These are phyloP conservation scores for Fragilariopsis cylindrus DNA, from an alignment of 108 stramenopile genomes.

Conservation along the genomic window DNA sequence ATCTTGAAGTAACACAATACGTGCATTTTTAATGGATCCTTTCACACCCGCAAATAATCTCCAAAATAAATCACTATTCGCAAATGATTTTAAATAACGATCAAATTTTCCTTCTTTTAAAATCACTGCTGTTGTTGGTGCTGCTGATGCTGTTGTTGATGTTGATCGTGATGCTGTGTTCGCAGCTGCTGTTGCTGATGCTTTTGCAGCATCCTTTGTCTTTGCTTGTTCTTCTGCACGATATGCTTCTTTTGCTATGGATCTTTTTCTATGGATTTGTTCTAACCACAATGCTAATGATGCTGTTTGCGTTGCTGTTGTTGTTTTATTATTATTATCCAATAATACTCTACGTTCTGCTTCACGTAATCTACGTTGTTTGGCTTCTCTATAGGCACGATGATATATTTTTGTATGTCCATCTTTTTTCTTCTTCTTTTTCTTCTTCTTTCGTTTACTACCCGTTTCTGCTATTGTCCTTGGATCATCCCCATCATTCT, in stretches of 20 bases:
- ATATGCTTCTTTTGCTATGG: conserved; percentile 26
- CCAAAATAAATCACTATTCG: conserved; percentile 47
- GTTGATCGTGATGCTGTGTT: not conserved
- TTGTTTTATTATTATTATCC: conserved; percentile 13
- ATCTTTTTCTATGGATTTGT: conserved; percentile 24
- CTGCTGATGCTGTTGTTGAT: not conserved
- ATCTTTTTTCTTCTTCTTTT: conserved; percentile 1
- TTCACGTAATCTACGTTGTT: conserved; percentile 45
- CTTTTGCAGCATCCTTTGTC: conserved; percentile 14
- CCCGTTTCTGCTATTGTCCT: not conserved
- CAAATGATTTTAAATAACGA: conserved; percentile 30
- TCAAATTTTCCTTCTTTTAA: conserved; percentile 27
- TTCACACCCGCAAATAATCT: conserved; percentile 50
- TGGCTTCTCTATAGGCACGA: conserved; percentile 42
- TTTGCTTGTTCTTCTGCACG: conserved; percentile 4
- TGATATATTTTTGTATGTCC: not conserved
- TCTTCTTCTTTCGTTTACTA: not conserved
- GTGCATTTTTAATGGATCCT: conserved; percentile 37
- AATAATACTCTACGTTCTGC: conserved; percentile 47
- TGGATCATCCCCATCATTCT: not conserved
- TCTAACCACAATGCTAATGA: conserved; percentile 36
- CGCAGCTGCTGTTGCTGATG: not conserved
- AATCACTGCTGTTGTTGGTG: not conserved
- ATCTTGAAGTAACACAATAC: conserved; percentile 53
- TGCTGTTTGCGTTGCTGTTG: not conserved